Evolutionary conservation across 371 early-diverging fungal species (phyloP), one percentile per base, ranked within the genome.

Genomic region (Blyttiomyces sp.): DNA sequence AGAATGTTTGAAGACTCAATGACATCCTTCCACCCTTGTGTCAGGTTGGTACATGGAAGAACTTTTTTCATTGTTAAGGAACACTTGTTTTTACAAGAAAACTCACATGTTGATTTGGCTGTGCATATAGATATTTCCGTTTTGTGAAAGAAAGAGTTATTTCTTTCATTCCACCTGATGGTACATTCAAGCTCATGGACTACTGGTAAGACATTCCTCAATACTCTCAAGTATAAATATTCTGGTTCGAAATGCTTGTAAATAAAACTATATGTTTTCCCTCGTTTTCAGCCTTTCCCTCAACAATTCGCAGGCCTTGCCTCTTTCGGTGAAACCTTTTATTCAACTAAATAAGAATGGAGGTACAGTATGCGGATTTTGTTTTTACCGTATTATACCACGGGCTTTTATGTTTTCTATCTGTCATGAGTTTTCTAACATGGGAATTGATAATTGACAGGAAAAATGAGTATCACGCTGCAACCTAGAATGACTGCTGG

Each of bases 81-180:
- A 4, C 32, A 13, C 2, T 54, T 2, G 30, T 44, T 46, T 57
- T 34, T 58, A n/a, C 27, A 16, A 21, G 3, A 39, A 19, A 33
- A 26, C 59, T 57, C 0, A 19, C 36, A 19, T 46, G n/a, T 28
- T 50, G 4, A 46, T 4, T 43, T 2, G n/a, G 3, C 43, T 26
- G 7, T 43, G n/a, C 19, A 11, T 45, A 19, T 31, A 74, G 72
- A 57, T 60, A 54, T 66, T 77, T 82, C 43, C 88, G 88, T 54
- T 95, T 88, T 84, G 88, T 91, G 52, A 77, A 80, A 34, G 91
- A 93, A 51, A 82, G 86, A 27, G 74, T 84, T 1, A 71, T 96
- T 19, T 91, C 89, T 2, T 96, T 94, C 81, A 85, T 94, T 3
- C 96, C 96, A 17, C 96, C 96, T 6, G 95, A 96, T 72, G 95